Conservation (phyloP, 768 basidiomycete species). For the Dacryopinax primogenitus region DNA sequence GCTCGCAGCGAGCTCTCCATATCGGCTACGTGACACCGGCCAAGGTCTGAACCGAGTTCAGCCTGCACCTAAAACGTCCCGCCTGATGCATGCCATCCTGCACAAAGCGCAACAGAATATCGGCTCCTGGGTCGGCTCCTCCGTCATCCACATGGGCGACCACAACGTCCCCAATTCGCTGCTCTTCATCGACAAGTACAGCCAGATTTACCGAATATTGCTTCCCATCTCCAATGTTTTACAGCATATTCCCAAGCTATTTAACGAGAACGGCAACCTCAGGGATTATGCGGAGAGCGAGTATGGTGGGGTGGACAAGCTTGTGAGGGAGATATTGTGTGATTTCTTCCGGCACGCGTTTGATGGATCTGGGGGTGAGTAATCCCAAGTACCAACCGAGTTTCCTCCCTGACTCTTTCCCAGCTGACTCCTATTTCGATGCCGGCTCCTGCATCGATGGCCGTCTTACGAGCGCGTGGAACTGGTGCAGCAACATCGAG, state of each 20-base stretch:
- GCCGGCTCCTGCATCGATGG: slow-evolving; percentile 58
- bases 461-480: slow-evolving; percentile 79
- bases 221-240: slow-evolving; percentile 77
- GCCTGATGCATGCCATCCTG: slow-evolving; percentile 78
- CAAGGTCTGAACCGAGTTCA: slow-evolving; percentile 87
- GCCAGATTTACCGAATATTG: slow-evolving; percentile 81
- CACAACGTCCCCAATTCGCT: slow-evolving; percentile 74
- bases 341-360: slow-evolving; percentile 74
- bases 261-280: slow-evolving; percentile 49
- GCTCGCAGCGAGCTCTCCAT: slow-evolving; percentile 57
- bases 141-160: slow-evolving; percentile 34
- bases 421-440: slow-evolving; percentile 41
- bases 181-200: slow-evolving; percentile 85
- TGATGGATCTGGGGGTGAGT: neutral
- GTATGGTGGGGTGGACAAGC: slow-evolving; percentile 62
- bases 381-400: neutral
- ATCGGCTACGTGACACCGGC: slow-evolving; percentile 76
- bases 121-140: slow-evolving; percentile 73
- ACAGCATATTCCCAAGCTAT: slow-evolving; percentile 52
- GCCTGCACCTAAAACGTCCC: slow-evolving; percentile 73
- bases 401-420: slow-evolving; percentile 62
- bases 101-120: slow-evolving; percentile 71
- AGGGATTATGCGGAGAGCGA: slow-evolving; percentile 68
- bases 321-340: slow-evolving; percentile 54
- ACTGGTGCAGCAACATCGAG: slow-evolving; percentile 76